Conservation (phyloP, 2,329 filamentous ascomycete species). For the Verticillium nonalfalfae region DNA sequence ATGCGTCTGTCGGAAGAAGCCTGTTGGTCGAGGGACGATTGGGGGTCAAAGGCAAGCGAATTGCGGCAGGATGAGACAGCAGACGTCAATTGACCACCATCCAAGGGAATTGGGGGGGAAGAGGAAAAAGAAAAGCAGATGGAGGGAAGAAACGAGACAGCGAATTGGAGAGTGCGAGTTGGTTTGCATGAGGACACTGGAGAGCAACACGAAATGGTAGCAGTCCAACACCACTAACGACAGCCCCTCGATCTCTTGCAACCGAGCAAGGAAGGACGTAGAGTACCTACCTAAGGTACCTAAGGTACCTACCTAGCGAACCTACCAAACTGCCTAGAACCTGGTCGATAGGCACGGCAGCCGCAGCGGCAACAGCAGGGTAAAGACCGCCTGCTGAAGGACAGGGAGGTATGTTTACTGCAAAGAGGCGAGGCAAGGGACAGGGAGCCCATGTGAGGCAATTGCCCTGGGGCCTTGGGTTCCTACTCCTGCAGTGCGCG, state of each 20-base stretch:
- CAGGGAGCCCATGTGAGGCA: not conserved
- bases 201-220: not conserved
- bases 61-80: not conserved
- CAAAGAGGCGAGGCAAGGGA: not conserved
- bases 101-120: not conserved
- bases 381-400: not conserved
- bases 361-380: not conserved
- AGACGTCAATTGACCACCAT: not conserved
- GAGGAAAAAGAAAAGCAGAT: not conserved
- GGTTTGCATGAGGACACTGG: not conserved
- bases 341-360: too few species aligned
- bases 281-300: too few species aligned
- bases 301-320: too few species aligned
- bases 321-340: too few species aligned
- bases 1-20: not conserved
- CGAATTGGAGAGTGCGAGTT: not conserved
- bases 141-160: not conserved
- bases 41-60: not conserved
- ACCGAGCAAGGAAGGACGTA: too few species aligned
- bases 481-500: not conserved
- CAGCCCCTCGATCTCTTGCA: too few species aligned
- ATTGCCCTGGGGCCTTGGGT: not conserved
- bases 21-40: not conserved
- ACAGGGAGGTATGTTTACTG: not conserved
- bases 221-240: not conserved